Percentiles rank a stretch among this genome's conserved stretches.
These are phyloP conservation scores for Leccinellum rugosiceps DNA, from an alignment of 768 basidiomycete species.

Conservation along the genomic window DNA sequence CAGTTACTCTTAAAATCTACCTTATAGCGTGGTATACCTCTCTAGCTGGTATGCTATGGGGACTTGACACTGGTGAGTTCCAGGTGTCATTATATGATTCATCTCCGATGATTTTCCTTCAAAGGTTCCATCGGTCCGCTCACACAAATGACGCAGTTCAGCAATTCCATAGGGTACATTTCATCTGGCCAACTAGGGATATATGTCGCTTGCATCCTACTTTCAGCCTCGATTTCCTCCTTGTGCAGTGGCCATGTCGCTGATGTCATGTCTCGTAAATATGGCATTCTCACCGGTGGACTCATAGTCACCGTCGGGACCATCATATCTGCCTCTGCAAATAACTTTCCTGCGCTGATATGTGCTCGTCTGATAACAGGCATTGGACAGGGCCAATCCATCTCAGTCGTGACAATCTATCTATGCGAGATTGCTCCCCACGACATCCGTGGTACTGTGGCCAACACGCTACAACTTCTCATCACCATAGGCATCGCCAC, in stretches of 20 bases:
- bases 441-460: constrained; percentile 39
- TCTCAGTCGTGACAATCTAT: constrained; percentile 40
- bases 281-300: constrained; percentile 42
- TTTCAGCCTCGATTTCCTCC: constrained; percentile 41
- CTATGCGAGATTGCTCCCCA: constrained; percentile 42
- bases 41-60: constrained; percentile 30
- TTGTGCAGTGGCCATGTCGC: constrained; percentile 41
- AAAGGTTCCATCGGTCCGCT: constrained; percentile 41
- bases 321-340: constrained; percentile 36
- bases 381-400: constrained; percentile 44
- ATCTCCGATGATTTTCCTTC: neutral
- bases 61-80: constrained; percentile 29
- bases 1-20: constrained; percentile 20
- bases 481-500: constrained; percentile 42
- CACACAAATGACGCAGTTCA: constrained; percentile 46
- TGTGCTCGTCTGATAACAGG: constrained; percentile 46
- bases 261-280: constrained; percentile 45
- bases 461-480: constrained; percentile 41
- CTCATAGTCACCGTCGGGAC: constrained; percentile 42
- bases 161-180: constrained; percentile 34
- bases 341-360: constrained; percentile 37
- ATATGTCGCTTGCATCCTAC: constrained; percentile 41
- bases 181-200: constrained; percentile 40
- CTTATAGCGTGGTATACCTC: constrained; percentile 26
- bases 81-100: neutral